Evolutionary conservation across 306 rosid species (phyloP).

Genomic region (apple (Malus domestica)): DNA sequence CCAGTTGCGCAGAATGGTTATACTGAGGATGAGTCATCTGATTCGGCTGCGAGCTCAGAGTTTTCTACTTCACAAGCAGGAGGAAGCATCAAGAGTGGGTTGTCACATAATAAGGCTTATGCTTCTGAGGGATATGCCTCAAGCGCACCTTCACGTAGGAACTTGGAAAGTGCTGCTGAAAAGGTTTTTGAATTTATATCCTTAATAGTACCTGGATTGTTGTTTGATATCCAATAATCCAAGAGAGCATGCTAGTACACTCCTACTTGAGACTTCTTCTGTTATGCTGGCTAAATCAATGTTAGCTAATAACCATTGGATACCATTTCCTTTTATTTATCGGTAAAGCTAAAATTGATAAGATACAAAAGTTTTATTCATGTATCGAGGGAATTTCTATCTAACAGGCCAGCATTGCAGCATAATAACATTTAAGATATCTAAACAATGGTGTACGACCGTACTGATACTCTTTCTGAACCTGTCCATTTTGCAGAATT

Average conservation of each 20-base stretch:
- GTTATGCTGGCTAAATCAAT: neutral
- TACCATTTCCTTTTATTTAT: neutral
- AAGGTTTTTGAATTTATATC: slow-evolving; percentile 41
- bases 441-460: neutral
- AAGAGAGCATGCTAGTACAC: neutral
- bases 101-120: slow-evolving; percentile 42
- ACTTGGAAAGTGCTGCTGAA: slow-evolving; percentile 35
- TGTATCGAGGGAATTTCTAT: neutral
- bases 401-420: neutral
- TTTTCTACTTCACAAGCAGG: slow-evolving; percentile 76
- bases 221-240: neutral
- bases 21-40: slow-evolving; percentile 79
- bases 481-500: slow-evolving; percentile 29
- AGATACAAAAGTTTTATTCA: neutral
- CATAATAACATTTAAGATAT: neutral
- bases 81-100: slow-evolving; percentile 69
- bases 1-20: slow-evolving; percentile 46
- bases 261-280: neutral
- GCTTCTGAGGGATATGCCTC: slow-evolving; percentile 74
- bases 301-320: neutral
- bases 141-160: slow-evolving; percentile 56
- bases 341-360: neutral
- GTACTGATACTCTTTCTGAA: neutral
- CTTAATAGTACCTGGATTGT: slow-evolving; percentile 9
- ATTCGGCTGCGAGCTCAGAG: slow-evolving; percentile 87